These are phyloP conservation scores for Cyclaneusma minus DNA, from an alignment of 2,329 filamentous ascomycete genomes.

Conservation along the genomic window DNA sequence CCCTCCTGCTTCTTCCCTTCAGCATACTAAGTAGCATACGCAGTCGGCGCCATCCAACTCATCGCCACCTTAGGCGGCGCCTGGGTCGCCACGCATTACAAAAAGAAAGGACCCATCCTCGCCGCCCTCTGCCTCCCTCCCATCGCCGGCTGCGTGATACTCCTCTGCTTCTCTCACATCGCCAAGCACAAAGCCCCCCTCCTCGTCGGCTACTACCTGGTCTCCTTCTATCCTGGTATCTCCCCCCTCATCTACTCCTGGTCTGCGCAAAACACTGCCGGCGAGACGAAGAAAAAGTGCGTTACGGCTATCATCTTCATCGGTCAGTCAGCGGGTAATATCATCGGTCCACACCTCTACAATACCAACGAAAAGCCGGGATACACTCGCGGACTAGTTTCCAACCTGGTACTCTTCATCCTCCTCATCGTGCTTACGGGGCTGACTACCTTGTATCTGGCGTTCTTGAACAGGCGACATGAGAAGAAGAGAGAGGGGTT, in stretches of 20 bases:
- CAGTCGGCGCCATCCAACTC: constrained; percentile 31
- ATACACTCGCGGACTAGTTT: constrained; percentile 39
- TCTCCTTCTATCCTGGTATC: constrained; percentile 43
- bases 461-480: constrained; percentile 37
- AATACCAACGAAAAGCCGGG: constrained; percentile 41
- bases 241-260: constrained; percentile 45
- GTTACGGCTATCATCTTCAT: constrained; percentile 50
- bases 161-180: constrained; percentile 32
- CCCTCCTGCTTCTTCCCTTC: too few species aligned
- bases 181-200: constrained; percentile 30
- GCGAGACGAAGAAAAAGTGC: constrained; percentile 55
- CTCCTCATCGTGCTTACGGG: constrained; percentile 36
- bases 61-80: constrained; percentile 42
- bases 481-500: constrained; percentile 34
- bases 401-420: constrained; percentile 46
- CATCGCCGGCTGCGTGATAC: constrained; percentile 37
- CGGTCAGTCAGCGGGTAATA: constrained; percentile 49
- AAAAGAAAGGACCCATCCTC: constrained; percentile 38
- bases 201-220: constrained; percentile 29
- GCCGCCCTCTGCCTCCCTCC: constrained; percentile 37
- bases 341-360: constrained; percentile 50
- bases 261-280: constrained; percentile 47
- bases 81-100: constrained; percentile 34
- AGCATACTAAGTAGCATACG: too few species aligned
- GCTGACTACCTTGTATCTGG: constrained; percentile 28